Evolutionary conservation across 257 asterid genomes (phyloP).

Genomic region (Nyctanthes arbortristis): DNA sequence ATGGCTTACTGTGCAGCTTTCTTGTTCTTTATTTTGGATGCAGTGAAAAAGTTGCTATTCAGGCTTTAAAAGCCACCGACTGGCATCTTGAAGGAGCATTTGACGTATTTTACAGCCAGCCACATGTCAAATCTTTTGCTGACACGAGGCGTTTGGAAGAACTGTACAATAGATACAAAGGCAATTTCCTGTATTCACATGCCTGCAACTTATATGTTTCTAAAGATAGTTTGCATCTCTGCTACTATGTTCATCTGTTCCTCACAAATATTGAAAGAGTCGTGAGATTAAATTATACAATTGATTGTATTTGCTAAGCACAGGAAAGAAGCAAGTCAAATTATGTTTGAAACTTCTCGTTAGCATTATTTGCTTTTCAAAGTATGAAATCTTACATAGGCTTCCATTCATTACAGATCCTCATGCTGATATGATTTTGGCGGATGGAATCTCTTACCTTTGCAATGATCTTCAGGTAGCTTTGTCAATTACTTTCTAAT

Average conservation of each 20-base stretch:
- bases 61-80: slow-evolving; percentile 84
- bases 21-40: slow-evolving; percentile 25
- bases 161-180: slow-evolving; percentile 93
- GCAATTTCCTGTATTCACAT: slow-evolving; percentile 32
- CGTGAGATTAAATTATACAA: too few species aligned
- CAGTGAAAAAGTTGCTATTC: slow-evolving; percentile 92
- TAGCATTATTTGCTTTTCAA: too few species aligned
- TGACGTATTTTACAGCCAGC: slow-evolving; percentile 86
- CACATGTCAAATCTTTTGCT: slow-evolving; percentile 67
- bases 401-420: slow-evolving; percentile 20
- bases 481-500: not conserved
- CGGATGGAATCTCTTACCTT: slow-evolving; percentile 59
- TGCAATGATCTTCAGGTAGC: slow-evolving; percentile 67
- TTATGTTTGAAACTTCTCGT: too few species aligned
- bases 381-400: not conserved
- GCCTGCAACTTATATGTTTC: too few species aligned
- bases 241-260: too few species aligned
- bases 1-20: slow-evolving; percentile 14
- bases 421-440: slow-evolving; percentile 63
- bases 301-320: too few species aligned
- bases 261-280: too few species aligned
- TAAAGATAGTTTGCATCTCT: too few species aligned
- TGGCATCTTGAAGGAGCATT: slow-evolving; percentile 99
- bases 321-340: too few species aligned
- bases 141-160: slow-evolving; percentile 91